Evolutionary conservation across 2,329 filamentous ascomycete species (phyloP), one percentile per base, ranked within the genome.

Genomic region (Metarhizium robertsii): DNA sequence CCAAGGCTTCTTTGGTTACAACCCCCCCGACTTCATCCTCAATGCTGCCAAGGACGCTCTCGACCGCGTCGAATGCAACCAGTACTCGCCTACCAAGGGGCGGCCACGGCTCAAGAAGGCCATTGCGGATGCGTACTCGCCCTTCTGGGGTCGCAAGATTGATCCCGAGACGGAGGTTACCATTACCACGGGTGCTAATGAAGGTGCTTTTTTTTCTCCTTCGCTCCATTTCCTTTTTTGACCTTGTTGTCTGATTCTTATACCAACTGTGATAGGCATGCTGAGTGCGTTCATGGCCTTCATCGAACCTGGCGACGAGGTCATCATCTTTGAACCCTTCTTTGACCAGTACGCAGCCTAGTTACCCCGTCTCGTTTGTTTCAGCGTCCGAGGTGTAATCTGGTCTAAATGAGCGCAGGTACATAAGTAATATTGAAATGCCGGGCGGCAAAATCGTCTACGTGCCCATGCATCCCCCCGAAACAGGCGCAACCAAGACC

Each of bases 371-470:
- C 32, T 11, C 32, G 11, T 34, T 11, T 34, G 32, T 8, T 34
- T 34, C 32, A 34, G 10, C 32, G 6, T 34, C 32, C 3, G 32
- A 34, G 32, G 11, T 46, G 6, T 2, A 48, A 48, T 46, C 36
- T 53, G 18, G 36, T 40, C 34, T 46, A 34, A 46, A 46, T n/a
- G 10, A 20, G 18, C 43, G 43, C 45, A 70, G 68, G 56, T 71
- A 97, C 70, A 95, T 99, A 62, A 91, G 87, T 77, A 99, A 99
- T 73, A 97, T 99, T 61, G 89, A 96, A 72, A 97, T 99, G 92
- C 86, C 94, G 1, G 94, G 94, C 53, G 94, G 94, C 62, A 95
- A 87, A 68, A 90, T 97, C 60, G 87, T 92, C 63, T 97, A 96
- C 68, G 92, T 97, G 29, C 92, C 94, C n/a, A 78, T 99, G 68